phyloP scores from a whole-genome alignment of 2,329 filamentous ascomycete genomes.

The Penicillium sp. region DNA sequence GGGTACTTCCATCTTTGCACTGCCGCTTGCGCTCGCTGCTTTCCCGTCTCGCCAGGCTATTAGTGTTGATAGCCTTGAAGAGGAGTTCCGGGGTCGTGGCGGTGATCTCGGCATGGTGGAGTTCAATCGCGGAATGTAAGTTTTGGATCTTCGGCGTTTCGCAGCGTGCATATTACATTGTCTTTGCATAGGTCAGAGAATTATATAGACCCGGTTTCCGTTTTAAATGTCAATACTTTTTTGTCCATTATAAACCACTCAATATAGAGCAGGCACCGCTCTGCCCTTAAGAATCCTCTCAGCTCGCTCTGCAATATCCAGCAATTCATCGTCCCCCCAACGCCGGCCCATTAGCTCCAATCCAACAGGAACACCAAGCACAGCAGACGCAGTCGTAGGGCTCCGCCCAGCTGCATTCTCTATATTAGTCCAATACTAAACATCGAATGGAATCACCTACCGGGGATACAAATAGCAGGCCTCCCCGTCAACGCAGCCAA shows the following conservation, averaged over 20 bases:
- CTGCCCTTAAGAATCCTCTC: conserved; percentile 49
- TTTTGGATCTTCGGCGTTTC: conserved; percentile 2
- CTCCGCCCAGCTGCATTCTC: conserved; percentile 48
- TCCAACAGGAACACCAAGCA: conserved; percentile 60
- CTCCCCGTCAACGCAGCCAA: conserved; percentile 54
- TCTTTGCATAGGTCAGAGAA: conserved; percentile 1
- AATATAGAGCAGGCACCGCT: conserved; percentile 38
- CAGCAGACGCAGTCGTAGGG: conserved; percentile 47
- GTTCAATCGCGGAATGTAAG: conserved; percentile 92
- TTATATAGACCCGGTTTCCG: not conserved
- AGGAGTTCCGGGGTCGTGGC: conserved; percentile 79
- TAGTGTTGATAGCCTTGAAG: conserved; percentile 70
- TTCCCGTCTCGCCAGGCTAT: conserved; percentile 91
- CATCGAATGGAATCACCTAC: conserved; percentile 30
- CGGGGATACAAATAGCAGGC: conserved; percentile 50
- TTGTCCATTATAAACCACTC: not conserved
- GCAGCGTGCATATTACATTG: conserved; percentile 9
- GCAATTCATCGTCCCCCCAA: conserved; percentile 55
- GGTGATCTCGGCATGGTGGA: conserved; percentile 82
- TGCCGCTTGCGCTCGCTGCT: conserved; percentile 84
- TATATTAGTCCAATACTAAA: not conserved
- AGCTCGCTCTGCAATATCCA: conserved; percentile 54
- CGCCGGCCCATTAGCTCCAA: conserved; percentile 62
- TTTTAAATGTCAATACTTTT: not conserved
- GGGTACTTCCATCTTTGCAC: conserved; percentile 78